A percentile compares a stretch with the other conserved stretches of the same genome.
phyloP scores from a whole-genome alignment of 2,329 filamentous ascomycete genomes.

The Fusarium humuli region DNA sequence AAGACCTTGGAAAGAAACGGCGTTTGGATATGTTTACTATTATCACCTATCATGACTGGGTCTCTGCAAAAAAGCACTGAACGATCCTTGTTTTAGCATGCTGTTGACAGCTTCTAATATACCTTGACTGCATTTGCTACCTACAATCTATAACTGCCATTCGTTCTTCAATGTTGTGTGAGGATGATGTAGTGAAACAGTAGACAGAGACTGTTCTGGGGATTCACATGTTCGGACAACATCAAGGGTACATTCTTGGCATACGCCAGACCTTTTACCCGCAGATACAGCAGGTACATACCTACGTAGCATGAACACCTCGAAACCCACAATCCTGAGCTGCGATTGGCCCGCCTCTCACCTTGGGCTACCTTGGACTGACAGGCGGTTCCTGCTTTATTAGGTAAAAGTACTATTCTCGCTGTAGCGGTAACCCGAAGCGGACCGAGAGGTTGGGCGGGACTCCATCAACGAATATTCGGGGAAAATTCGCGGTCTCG shows the following conservation, averaged over 20 bases:
- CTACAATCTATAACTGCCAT: neutral
- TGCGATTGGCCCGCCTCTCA: conserved; percentile 39
- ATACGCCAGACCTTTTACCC: conserved; percentile 25
- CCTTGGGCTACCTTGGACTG: conserved; percentile 3
- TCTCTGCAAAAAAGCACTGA: conserved; percentile 45
- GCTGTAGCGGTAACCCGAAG: conserved; percentile 9
- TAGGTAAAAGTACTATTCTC: conserved; percentile 36
- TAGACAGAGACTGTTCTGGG: neutral
- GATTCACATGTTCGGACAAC: neutral
- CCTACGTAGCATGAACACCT: conserved; percentile 24
- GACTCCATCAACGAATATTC: conserved; percentile 10
- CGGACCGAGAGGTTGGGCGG: neutral
- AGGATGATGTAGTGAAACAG: conserved; percentile 1
- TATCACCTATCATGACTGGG: conserved; percentile 41
- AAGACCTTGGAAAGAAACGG: conserved; percentile 42
- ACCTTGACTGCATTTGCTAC: conserved; percentile 35
- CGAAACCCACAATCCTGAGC: conserved; percentile 2
- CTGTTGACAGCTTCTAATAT: conserved; percentile 39
- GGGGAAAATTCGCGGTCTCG: conserved; percentile 39
- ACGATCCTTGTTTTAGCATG: conserved; percentile 40
- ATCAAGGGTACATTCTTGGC: conserved; percentile 23
- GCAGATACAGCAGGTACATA: conserved; percentile 7
- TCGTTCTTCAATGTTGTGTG: neutral
- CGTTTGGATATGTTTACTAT: conserved; percentile 43
- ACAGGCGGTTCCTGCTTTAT: conserved; percentile 33